Evolutionary conservation across 148 eudicot genomes (phyloP).

Genomic region (Vaccinium corymbosum): DNA sequence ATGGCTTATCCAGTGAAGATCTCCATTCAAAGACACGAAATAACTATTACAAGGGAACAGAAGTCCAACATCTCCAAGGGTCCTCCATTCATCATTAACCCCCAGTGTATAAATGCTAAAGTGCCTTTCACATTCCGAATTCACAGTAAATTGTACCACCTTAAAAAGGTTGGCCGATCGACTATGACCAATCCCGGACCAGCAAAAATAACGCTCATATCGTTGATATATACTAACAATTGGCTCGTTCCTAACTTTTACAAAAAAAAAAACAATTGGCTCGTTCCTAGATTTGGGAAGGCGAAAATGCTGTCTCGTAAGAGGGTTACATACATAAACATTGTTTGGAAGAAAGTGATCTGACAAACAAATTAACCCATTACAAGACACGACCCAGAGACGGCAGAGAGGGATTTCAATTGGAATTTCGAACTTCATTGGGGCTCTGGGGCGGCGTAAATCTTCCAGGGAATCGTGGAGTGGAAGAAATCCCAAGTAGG

Average conservation of each 20-base stretch:
- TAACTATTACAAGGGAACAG: too few species aligned
- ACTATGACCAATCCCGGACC: neutral
- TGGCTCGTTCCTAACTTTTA: neutral
- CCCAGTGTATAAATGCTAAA: neutral
- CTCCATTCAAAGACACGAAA: too few species aligned
- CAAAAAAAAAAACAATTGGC: too few species aligned
- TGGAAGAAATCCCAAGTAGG: neutral
- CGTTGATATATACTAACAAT: too few species aligned
- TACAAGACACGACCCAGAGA: neutral
- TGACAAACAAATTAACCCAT: neutral
- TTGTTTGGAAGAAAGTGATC: neutral
- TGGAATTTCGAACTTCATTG: neutral
- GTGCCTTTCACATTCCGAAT: neutral
- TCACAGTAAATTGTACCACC: neutral
- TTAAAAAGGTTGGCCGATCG: neutral
- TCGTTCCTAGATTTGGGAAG: neutral
- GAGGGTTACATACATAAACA: neutral
- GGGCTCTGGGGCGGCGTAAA: neutral
- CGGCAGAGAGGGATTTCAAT: neutral
- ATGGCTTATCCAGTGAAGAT: too few species aligned
- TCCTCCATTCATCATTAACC: neutral
- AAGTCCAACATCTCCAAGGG: neutral
- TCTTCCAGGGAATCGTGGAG: neutral
- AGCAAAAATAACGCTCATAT: too few species aligned
- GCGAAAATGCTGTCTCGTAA: neutral